Conservation (phyloP, 352 stramenopile genomes). For the Pythium aquatile region DNA sequence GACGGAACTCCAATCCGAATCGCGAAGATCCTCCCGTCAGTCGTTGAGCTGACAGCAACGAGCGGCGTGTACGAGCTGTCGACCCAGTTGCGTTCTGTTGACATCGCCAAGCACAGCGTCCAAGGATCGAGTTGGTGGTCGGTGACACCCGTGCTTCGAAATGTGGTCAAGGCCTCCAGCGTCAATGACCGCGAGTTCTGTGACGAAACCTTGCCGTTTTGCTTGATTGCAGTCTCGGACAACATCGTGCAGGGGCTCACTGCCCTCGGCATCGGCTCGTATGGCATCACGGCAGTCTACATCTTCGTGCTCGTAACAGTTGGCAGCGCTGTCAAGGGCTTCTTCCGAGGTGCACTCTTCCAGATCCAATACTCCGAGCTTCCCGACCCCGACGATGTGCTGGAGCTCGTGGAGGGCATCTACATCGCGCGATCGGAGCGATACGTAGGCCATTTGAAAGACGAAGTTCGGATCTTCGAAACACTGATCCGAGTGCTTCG, state of each 20-base stretch:
- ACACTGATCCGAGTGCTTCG: constrained; percentile 81
- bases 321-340: constrained; percentile 76
- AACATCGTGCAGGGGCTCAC: constrained; percentile 83
- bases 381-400: constrained; percentile 75
- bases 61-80: constrained; percentile 57
- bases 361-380: constrained; percentile 84
- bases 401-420: constrained; percentile 87
- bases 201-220: constrained; percentile 53
- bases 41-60: constrained; percentile 76
- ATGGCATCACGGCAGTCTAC: constrained; percentile 84
- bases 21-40: constrained; percentile 46
- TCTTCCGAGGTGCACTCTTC: constrained; percentile 78
- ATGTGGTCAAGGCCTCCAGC: constrained; percentile 7
- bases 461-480: constrained; percentile 88
- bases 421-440: constrained; percentile 83
- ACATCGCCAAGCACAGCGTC: constrained; percentile 58
- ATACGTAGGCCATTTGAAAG: constrained; percentile 86
- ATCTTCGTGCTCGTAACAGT: constrained; percentile 88
- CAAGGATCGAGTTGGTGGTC: constrained; percentile 68
- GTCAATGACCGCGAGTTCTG: constrained; percentile 45
- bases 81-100: constrained; percentile 47
- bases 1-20: constrained; percentile 42
- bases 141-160: constrained; percentile 40
- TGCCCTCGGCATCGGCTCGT: constrained; percentile 77
- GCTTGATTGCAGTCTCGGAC: constrained; percentile 81